These are phyloP conservation scores for Phaffia tasmanica DNA, from an alignment of 768 basidiomycete genomes.

Conservation along the genomic window DNA sequence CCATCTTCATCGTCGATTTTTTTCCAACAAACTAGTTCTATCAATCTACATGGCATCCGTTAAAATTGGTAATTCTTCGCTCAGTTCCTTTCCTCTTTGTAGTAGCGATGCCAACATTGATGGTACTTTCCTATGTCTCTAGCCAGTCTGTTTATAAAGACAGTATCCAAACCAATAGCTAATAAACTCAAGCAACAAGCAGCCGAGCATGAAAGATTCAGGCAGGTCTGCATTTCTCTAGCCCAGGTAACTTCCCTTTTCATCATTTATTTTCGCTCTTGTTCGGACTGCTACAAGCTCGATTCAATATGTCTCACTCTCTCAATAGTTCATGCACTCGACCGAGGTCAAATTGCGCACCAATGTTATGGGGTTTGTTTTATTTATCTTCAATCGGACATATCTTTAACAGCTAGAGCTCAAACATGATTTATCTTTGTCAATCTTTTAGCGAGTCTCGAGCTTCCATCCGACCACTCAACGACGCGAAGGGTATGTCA, in stretches of 20 bases:
- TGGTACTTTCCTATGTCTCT: neutral
- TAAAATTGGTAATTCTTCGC: constrained; percentile 4
- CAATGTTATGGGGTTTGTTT: constrained; percentile 45
- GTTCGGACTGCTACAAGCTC: neutral
- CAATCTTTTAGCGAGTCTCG: constrained; percentile 54
- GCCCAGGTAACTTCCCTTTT: constrained; percentile 13
- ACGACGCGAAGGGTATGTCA: constrained; percentile 54
- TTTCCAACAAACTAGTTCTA: too few relatives aligned
- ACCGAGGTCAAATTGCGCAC: constrained; percentile 61
- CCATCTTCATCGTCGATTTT: too few relatives aligned
- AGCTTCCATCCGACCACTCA: constrained; percentile 60
- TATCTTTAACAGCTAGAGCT: too few relatives aligned
- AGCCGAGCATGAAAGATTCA: constrained; percentile 18
- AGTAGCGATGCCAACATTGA: neutral
- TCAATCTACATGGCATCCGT: constrained; percentile 11
- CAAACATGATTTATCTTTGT: too few relatives aligned
- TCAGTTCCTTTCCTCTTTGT: neutral
- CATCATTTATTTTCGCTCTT: too few relatives aligned
- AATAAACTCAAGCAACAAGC: constrained; percentile 26
- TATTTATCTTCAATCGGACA: too few relatives aligned
- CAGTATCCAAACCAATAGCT: constrained; percentile 24
- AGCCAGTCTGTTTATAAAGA: constrained; percentile 21
- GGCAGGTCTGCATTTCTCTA: constrained; percentile 15
- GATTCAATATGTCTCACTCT: constrained; percentile 27
- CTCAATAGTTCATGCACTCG: constrained; percentile 68